A percentile compares a stretch with the other conserved stretches of the same genome.
These are phyloP conservation scores for Podospora bellae-mahoneyi DNA, from an alignment of 495 filamentous ascomycete species.

Conservation along the genomic window DNA sequence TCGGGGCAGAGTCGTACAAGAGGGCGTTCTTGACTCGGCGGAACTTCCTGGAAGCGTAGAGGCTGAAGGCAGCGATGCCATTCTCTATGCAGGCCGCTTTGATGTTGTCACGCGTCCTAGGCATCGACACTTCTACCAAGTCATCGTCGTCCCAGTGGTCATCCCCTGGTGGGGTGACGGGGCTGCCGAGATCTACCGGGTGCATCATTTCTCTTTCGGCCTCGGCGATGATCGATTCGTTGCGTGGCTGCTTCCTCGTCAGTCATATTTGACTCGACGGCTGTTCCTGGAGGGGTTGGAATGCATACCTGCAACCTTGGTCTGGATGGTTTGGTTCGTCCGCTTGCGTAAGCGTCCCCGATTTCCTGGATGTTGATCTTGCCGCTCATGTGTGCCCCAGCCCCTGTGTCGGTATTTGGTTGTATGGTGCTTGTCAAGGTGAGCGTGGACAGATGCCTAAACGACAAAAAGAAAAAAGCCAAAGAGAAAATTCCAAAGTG, in stretches of 20 bases:
- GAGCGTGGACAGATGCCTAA: background rate
- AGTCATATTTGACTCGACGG: background rate
- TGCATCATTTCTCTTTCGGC: background rate
- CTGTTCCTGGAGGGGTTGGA: background rate
- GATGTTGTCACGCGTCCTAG: background rate
- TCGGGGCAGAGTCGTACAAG: background rate
- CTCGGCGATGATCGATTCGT: background rate
- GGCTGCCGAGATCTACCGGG: background rate
- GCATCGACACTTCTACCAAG: background rate
- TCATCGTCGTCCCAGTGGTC: background rate
- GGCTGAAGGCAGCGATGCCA: background rate
- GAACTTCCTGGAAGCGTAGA: background rate
- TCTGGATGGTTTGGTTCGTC: background rate
- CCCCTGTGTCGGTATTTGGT: too few relatives aligned
- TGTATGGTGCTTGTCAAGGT: too few relatives aligned
- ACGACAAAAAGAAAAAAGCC: background rate
- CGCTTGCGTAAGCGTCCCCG: background rate
- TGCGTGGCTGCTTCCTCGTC: background rate
- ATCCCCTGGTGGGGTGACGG: background rate
- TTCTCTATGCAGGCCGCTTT: background rate
- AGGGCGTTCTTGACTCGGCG: background rate
- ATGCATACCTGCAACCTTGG: background rate
- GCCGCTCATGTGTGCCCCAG: background rate
- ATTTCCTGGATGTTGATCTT: background rate
- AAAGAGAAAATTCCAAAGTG: background rate